Conservation (phyloP, 106 monocot genomes). For the Dendrobium catenatum region DNA sequence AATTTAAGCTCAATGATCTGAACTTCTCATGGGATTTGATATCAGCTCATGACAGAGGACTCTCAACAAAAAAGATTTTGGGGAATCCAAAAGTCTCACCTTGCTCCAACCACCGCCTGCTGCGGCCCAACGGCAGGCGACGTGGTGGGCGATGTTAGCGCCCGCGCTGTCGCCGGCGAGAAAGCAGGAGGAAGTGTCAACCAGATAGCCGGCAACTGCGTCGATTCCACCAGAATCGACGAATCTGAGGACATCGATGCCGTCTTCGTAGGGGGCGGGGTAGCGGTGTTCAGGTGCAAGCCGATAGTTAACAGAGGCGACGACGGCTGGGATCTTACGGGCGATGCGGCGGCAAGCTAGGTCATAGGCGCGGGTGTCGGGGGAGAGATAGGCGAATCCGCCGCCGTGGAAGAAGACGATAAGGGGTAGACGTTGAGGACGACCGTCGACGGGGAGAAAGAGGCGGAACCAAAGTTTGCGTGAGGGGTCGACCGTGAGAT, state of each 20-base stretch:
- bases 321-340: constrained; percentile 7
- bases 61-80: too few relatives aligned
- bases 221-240: constrained; percentile 11
- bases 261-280: constrained; percentile 36
- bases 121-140: constrained; percentile 13
- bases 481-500: constrained; percentile 35
- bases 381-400: constrained; percentile 5
- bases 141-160: constrained; percentile 19
- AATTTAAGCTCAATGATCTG: too few relatives aligned
- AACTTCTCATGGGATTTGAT: too few relatives aligned
- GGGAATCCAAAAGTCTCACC: too few relatives aligned
- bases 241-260: constrained; percentile 19
- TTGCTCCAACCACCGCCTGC: background rate
- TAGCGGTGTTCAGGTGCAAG: constrained; percentile 27
- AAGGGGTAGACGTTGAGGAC: background rate
- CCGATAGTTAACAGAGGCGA: constrained; percentile 30
- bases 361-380: constrained; percentile 16
- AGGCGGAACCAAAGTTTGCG: constrained; percentile 41
- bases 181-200: constrained; percentile 16
- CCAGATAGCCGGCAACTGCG: background rate
- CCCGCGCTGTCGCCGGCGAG: constrained; percentile 6
- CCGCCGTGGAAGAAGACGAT: constrained; percentile 22
- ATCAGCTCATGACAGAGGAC: too few relatives aligned
- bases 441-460: constrained; percentile 23
- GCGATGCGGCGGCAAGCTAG: constrained; percentile 18